A percentile compares a stretch with the other conserved stretches of the same genome.
phyloP scores from a whole-genome alignment of 2,329 filamentous ascomycete species.

The Fusarium sulawesiense region DNA sequence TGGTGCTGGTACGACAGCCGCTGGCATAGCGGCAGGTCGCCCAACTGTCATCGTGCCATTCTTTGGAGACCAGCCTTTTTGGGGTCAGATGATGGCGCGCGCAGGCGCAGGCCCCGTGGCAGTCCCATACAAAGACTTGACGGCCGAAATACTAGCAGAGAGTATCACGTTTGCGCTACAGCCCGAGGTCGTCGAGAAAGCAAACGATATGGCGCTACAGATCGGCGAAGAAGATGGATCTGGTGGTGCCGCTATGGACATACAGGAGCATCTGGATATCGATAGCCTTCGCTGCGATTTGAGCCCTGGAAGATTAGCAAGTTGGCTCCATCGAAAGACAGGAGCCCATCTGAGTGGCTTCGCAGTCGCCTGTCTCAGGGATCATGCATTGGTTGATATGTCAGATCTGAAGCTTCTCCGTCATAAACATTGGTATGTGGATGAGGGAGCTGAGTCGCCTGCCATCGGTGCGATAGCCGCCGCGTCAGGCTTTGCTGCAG shows the following conservation, averaged over 20 bases:
- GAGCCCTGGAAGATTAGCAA: slow-evolving; percentile 66
- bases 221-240: slow-evolving; percentile 67
- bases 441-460: slow-evolving; percentile 73
- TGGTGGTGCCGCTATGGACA: slow-evolving; percentile 62
- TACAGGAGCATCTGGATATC: slow-evolving; percentile 65
- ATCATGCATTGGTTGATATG: slow-evolving; percentile 65
- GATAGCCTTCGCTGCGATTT: slow-evolving; percentile 69
- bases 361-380: slow-evolving; percentile 68
- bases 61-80: slow-evolving; percentile 74
- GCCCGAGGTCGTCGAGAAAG: slow-evolving; percentile 56
- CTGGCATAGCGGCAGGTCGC: slow-evolving; percentile 68
- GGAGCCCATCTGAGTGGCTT: slow-evolving; percentile 70
- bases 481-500: slow-evolving; percentile 71
- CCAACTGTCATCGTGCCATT: slow-evolving; percentile 75
- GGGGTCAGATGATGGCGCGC: slow-evolving; percentile 71
- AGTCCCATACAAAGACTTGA: slow-evolving; percentile 68
- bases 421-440: slow-evolving; percentile 68
- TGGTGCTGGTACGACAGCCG: slow-evolving; percentile 73
- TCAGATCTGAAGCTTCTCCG: slow-evolving; percentile 65
- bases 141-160: slow-evolving; percentile 64
- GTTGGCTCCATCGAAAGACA: slow-evolving; percentile 68
- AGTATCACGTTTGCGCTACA: slow-evolving; percentile 65
- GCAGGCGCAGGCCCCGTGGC: slow-evolving; percentile 71
- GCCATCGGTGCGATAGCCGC: slow-evolving; percentile 73
- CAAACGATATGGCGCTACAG: slow-evolving; percentile 58